These are phyloP conservation scores for Pichia cabralensis DNA, from an alignment of 805 yeast species.

Conservation along the genomic window DNA sequence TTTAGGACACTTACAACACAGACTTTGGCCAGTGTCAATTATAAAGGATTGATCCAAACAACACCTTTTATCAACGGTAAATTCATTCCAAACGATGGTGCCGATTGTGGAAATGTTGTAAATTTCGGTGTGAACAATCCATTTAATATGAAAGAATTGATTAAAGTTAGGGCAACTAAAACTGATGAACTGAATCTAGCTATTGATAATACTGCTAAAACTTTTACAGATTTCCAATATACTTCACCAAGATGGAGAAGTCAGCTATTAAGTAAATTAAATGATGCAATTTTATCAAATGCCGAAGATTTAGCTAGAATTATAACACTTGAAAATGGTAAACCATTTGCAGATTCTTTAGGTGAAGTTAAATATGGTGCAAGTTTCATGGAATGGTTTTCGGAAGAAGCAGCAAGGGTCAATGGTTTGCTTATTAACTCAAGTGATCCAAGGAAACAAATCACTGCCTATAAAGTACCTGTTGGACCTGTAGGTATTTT, in stretches of 20 bases:
- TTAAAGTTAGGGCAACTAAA: constrained; percentile 43
- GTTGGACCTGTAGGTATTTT: constrained; percentile 71
- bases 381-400: constrained; percentile 78
- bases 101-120: too few species aligned
- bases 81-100: constrained; percentile 38
- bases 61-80: constrained; percentile 57
- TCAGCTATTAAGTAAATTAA: constrained; percentile 39
- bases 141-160: constrained; percentile 42
- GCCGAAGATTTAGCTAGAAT: constrained; percentile 55
- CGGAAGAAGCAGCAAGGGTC: constrained; percentile 69
- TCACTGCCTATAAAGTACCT: constrained; percentile 56
- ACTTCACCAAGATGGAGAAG: constrained; percentile 50
- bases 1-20: not conserved
- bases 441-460: constrained; percentile 34
- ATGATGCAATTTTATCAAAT: constrained; percentile 44
- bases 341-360: constrained; percentile 56
- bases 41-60: constrained; percentile 40
- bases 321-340: constrained; percentile 67
- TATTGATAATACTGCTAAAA: constrained; percentile 38
- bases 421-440: constrained; percentile 58
- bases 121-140: constrained; percentile 68
- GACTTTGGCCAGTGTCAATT: constrained; percentile 22
- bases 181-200: constrained; percentile 41
- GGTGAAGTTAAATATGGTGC: constrained; percentile 66
- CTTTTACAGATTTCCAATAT: constrained; percentile 40